Base-by-base conservation (phyloP, 805 yeast genomes). In the Saturnispora saitoi region DNA sequence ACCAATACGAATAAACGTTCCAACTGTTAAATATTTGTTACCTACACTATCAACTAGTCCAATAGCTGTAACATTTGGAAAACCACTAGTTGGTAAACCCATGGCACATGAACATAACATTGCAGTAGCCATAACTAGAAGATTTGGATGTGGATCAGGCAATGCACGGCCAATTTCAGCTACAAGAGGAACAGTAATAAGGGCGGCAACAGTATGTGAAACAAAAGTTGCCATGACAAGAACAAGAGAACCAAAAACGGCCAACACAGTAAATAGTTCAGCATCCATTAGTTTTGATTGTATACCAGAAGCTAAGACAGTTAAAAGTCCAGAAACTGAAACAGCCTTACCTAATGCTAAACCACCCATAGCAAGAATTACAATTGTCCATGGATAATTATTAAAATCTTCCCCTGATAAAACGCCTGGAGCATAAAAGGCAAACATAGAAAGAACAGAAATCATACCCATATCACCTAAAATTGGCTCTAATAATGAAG, bases 381-480 rank as follows among this genome's bases (percentile, higher is more conserved):
- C 93, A 57, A 91, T 93, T 4, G 95, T 89, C 99, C 99, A 91
- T 54, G 95, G 81, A 63, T 91, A 91, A 63, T 88, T 91, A 67
- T 93, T 91, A 66, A 91, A 89, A 62, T 91, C 99, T 49, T 90
- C 96, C 1, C 89, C 83, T 8, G 85, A 79, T 51, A 91, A 70
- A 17, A 90, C 67, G 1, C 97, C 96, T 0, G 96, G 79, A 4
- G 96, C 98, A 61, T 91, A 91, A 60, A 91, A 83, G n/a, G 88
- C 67, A n/a, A 89, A 75, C 59, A 91, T 76, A 10, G 99, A 97
- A 15, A 90, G 75, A 48, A 93, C 74, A 0, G 98, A 95, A 51
- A 93, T 81, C 54, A 90, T 82, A n/a, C 99, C 99, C 93, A 90
- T 88, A 58, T 90, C 96, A 31, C 99, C 99, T 60, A 91, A 79